Base-by-base conservation (phyloP, 1,284 basidiomycete species). In the Trichosporon coremiiforme region DNA sequence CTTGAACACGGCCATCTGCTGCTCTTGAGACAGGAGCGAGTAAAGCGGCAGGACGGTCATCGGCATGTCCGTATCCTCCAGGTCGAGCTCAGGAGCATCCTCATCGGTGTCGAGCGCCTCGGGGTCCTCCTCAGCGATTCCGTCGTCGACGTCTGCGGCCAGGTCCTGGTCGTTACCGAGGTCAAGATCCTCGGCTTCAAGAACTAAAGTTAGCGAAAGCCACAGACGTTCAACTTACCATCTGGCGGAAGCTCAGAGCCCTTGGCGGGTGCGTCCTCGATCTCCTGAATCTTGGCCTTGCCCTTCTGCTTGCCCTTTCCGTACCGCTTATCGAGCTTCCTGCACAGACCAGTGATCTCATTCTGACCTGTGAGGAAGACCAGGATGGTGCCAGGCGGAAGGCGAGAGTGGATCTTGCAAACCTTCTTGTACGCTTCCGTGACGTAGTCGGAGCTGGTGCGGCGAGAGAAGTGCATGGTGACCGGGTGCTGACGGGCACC, bases 401-500 rank as follows among this genome's bases (percentile, higher is more conserved):
- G 82, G 5, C 90, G 85, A 6, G 89, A 85, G 76, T 92, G 90
- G 69, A 92, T 91, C 80, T 91, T 97, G 74, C 87, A 86, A 1
- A 93, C 87, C 83, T 99, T 99, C 79, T 90, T 93, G 76, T 94
- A 89, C 0, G 95, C 92, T 82, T 98, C 95, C 4, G 87, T 88
- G 60, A 98, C 89, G 78, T 99, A 99, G 82, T 99, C 94, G 12
- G 91, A 86, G 0, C 86, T 83, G 0, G 97, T 99, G 62, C 90
- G 88, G 31, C 94, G 89, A 74, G 89, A 92, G 85, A 98, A 99
- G 82, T 99, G 97, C 20, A 95, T 84, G 0, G 95, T 96, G 38
- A 99, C 97, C 0, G 95, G 93, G 84, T 98, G 91, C 82, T 98
- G 96, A 22, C 97, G 91, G 0, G 93, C 92, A 29, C 90, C 87